Base-by-base conservation (phyloP, 345 rosid species). In the Isatis tinctoria region DNA sequence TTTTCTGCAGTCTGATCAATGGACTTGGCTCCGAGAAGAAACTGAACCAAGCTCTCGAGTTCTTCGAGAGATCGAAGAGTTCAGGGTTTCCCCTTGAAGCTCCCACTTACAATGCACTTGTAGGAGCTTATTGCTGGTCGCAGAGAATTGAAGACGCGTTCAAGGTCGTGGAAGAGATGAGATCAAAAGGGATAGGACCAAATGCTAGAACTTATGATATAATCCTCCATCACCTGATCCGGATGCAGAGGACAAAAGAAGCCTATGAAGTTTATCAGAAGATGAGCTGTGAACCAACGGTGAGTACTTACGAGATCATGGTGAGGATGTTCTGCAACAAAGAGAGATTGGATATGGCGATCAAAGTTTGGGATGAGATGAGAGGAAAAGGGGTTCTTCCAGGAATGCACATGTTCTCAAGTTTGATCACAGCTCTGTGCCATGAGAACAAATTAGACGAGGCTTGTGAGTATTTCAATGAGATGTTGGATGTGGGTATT, bases 321-420 rank as follows among this genome's bases (percentile, higher is more conserved):
- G 86, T 84, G 73, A 80, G 98, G 75, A 89, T 94, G 98, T 89
- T 89, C 71, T 94, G 97, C 63, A 82, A 83, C n/a, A 84, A 72
- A 66, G 89, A 78, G 20, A 75, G 73, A 77, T 69, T 86, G 36
- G 95, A 91, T 67, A 83, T 80, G 85, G 97, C 97, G 8, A 56
- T 83, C 10, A 80, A 76, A 61, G 52, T 86, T 28, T 88, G 97
- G 97, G 86, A 82, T 44, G 82, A 84, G 85, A 91, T 94, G 95
- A 91, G 82, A 83, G 83, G 80, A 0, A 81, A 68, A 76, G 96
- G 96, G 22, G 80, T 91, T 33, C 88, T 87, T 65, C 97, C 96
- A 1, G 96, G 87, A 10, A 89, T 91, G 93, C 98, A 89, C 70
- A 88, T 91, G 97, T 91, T 87, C 77, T 94, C 84, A 3, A 82